These are phyloP conservation scores for Serpula lacrymans DNA, from an alignment of 768 basidiomycete species.

Conservation along the genomic window DNA sequence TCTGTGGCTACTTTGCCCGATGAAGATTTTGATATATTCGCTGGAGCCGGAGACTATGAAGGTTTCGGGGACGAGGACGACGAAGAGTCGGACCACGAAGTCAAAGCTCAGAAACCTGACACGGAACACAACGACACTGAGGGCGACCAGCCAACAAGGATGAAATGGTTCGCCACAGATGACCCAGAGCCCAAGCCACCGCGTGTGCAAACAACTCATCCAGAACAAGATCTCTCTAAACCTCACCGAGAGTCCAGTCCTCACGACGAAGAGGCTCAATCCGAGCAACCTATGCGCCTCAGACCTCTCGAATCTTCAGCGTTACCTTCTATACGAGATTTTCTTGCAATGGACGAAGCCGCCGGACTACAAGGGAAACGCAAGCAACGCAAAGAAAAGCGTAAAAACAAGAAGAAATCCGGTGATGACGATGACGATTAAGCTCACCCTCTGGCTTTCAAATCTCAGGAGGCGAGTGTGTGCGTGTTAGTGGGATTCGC, in stretches of 20 bases:
- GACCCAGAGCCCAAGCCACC: slow-evolving; percentile 25
- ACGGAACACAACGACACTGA: slow-evolving; percentile 10
- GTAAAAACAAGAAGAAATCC: slow-evolving; percentile 40
- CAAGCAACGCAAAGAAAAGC: slow-evolving; percentile 74
- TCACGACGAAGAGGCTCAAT: slow-evolving; percentile 39
- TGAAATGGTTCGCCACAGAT: slow-evolving; percentile 47
- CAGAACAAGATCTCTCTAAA: not conserved
- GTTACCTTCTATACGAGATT: slow-evolving; percentile 77
- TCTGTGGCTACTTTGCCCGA: slow-evolving; percentile 26
- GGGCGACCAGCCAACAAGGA: slow-evolving; percentile 8
- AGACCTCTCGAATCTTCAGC: slow-evolving; percentile 76
- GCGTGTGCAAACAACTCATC: not conserved
- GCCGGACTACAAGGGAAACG: slow-evolving; percentile 64
- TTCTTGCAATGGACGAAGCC: slow-evolving; percentile 75
- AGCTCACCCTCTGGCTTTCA: slow-evolving; percentile 6
- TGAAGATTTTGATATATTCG: slow-evolving; percentile 87
- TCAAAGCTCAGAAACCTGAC: slow-evolving; percentile 11
- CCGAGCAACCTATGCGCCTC: slow-evolving; percentile 51
- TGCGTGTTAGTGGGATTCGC: no score
- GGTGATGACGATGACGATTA: slow-evolving; percentile 27
- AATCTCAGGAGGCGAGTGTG: no score
- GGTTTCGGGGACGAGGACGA: slow-evolving; percentile 58
- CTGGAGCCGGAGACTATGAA: slow-evolving; percentile 78
- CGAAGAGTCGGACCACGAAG: slow-evolving; percentile 45
- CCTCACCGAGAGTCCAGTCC: slow-evolving; percentile 9